Conservation (phyloP, 2,329 filamentous ascomycete genomes). For the Claviceps capensis region DNA sequence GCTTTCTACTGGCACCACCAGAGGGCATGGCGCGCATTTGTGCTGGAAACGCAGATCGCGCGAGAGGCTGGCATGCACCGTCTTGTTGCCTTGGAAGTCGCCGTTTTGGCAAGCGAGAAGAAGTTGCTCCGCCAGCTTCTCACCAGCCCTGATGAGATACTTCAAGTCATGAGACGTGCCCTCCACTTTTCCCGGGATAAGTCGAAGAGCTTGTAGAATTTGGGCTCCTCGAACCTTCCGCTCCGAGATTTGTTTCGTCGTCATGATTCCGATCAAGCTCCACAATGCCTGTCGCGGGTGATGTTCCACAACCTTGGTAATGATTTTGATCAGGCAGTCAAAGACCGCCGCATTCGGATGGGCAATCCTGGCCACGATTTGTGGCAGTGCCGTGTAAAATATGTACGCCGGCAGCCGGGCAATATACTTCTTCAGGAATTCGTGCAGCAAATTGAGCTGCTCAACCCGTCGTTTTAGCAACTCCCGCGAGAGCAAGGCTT, state of each 20-base stretch:
- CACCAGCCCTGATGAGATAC: slow-evolving; percentile 59
- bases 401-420: slow-evolving; percentile 58
- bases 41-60: slow-evolving; percentile 73
- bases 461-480: slow-evolving; percentile 43
- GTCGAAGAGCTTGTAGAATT: slow-evolving; percentile 37
- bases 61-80: slow-evolving; percentile 56
- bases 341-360: slow-evolving; percentile 72
- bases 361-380: slow-evolving; percentile 90
- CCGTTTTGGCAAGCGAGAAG: slow-evolving; percentile 68
- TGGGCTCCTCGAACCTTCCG: slow-evolving; percentile 41
- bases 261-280: slow-evolving; percentile 78
- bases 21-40: slow-evolving; percentile 64
- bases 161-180: slow-evolving; percentile 47
- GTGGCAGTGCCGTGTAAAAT: slow-evolving; percentile 73
- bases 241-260: slow-evolving; percentile 57
- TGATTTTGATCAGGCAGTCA: slow-evolving; percentile 62
- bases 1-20: slow-evolving; percentile 81
- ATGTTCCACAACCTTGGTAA: slow-evolving; percentile 71
- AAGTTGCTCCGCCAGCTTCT: slow-evolving; percentile 71
- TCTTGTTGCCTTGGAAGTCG: slow-evolving; percentile 54
- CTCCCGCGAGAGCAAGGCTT: slow-evolving; percentile 37
- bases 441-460: slow-evolving; percentile 56
- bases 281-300: slow-evolving; percentile 87
- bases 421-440: slow-evolving; percentile 68
- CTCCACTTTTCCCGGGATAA: slow-evolving; percentile 36